Percentiles rank a stretch among this genome's conserved stretches.
Conservation (phyloP, 2,329 filamentous ascomycete genomes). For the Pestalotiopsis sp. region DNA sequence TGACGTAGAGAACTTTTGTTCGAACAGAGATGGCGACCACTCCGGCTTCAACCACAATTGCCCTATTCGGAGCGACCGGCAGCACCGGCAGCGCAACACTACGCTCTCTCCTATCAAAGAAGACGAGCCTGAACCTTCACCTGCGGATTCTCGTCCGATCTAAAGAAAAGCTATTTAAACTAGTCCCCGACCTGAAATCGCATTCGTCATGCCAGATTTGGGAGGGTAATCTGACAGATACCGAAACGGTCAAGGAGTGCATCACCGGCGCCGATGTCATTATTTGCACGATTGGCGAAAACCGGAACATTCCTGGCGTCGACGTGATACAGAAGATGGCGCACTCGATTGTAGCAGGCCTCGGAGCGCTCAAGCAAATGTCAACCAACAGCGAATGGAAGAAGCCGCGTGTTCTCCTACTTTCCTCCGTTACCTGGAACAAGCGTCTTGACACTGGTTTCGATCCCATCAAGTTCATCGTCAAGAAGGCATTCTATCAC, state of each 20-base stretch:
- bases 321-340: background rate
- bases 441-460: background rate
- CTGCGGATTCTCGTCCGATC: background rate
- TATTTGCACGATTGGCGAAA: background rate
- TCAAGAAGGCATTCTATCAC: conserved; percentile 1
- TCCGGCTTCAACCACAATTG: background rate
- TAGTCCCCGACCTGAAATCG: background rate
- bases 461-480: background rate
- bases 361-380: background rate
- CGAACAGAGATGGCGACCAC: background rate
- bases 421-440: background rate
- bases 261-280: background rate
- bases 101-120: background rate
- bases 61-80: background rate
- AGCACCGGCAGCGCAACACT: background rate
- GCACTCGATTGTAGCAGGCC: background rate
- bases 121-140: background rate
- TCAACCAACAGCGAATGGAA: background rate
- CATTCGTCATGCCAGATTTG: background rate
- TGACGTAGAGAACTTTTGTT: background rate
- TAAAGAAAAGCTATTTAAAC: background rate
- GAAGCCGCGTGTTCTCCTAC: background rate
- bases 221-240: background rate
- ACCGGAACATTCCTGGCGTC: background rate
- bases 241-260: background rate